These are phyloP conservation scores for Trypanosoma brucei DNA, from an alignment of 208 protist species.

Conservation along the genomic window DNA sequence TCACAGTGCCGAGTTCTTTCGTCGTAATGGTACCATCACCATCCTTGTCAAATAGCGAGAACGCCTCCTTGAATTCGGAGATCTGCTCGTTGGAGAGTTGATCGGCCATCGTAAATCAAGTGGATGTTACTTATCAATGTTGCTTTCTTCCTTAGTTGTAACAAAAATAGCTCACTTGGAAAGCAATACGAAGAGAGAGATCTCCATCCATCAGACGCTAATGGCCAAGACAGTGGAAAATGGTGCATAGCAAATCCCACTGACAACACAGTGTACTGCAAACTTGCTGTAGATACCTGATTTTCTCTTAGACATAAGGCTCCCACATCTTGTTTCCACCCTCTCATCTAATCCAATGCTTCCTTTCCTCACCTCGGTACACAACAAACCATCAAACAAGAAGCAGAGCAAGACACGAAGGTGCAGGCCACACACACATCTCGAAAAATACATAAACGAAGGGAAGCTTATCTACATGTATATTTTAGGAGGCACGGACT, in stretches of 20 bases:
- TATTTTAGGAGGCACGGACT: background rate
- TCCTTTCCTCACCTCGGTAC: background rate
- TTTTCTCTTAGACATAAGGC: too few species aligned
- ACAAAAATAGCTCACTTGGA: background rate
- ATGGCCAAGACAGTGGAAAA: too few species aligned
- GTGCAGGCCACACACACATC: background rate
- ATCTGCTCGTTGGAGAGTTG: constrained; percentile 95
- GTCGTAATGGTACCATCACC: constrained; percentile 97
- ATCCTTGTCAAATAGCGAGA: constrained; percentile 97
- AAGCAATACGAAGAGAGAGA: background rate
- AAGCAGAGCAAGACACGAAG: background rate
- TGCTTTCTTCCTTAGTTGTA: background rate
- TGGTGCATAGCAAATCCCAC: too few species aligned
- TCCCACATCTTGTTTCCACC: too few species aligned
- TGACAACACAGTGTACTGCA: too few species aligned
- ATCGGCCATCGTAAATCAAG: constrained; percentile 22
- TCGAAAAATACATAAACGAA: background rate
- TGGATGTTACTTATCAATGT: background rate
- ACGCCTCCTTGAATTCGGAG: constrained; percentile 98
- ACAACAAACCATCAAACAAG: background rate
- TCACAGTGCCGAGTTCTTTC: constrained; percentile 99
- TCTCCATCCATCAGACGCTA: too few species aligned
- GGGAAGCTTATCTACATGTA: background rate
- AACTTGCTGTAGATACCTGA: too few species aligned
- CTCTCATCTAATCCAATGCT: background rate